These are phyloP conservation scores for Phytophthora pisi DNA, from an alignment of 352 stramenopile species.

Conservation along the genomic window DNA sequence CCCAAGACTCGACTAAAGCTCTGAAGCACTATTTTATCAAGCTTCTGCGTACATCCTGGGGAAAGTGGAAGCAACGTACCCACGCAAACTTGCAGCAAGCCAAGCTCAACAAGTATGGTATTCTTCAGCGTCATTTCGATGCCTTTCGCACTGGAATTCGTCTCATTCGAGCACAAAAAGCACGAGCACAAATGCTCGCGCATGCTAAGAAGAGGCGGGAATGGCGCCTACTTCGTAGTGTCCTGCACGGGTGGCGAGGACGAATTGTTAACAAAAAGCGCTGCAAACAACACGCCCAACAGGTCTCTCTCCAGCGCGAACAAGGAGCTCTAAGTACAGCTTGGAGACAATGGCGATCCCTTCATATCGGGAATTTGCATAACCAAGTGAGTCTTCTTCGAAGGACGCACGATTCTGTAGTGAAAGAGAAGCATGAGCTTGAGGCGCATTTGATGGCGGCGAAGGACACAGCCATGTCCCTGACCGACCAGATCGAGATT, in stretches of 20 bases:
- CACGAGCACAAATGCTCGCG: constrained; percentile 27
- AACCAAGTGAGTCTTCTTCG: constrained; percentile 22
- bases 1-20: constrained; percentile 72
- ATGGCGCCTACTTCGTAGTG: constrained; percentile 21
- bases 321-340: constrained; percentile 21
- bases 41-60: constrained; percentile 62
- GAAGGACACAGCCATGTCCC: constrained; percentile 42
- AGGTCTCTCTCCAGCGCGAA: constrained; percentile 28
- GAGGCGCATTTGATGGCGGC: constrained; percentile 52
- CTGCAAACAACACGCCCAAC: constrained; percentile 20
- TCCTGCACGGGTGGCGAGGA: constrained; percentile 31
- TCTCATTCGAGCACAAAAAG: constrained; percentile 29
- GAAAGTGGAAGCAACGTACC: constrained; percentile 49
- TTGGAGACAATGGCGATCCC: constrained; percentile 54
- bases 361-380: constrained; percentile 26
- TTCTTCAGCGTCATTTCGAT: constrained; percentile 59
- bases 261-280: constrained; percentile 25
- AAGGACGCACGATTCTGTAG: constrained; percentile 15
- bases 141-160: constrained; percentile 47
- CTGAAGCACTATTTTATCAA: constrained; percentile 82
- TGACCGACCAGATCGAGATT: constrained; percentile 44
- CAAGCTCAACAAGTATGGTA: constrained; percentile 52
- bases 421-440: constrained; percentile 48
- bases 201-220: constrained; percentile 38
- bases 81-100: constrained; percentile 44